These are phyloP conservation scores for Starmerella floricola DNA, from an alignment of 805 yeast species.

Conservation along the genomic window DNA sequence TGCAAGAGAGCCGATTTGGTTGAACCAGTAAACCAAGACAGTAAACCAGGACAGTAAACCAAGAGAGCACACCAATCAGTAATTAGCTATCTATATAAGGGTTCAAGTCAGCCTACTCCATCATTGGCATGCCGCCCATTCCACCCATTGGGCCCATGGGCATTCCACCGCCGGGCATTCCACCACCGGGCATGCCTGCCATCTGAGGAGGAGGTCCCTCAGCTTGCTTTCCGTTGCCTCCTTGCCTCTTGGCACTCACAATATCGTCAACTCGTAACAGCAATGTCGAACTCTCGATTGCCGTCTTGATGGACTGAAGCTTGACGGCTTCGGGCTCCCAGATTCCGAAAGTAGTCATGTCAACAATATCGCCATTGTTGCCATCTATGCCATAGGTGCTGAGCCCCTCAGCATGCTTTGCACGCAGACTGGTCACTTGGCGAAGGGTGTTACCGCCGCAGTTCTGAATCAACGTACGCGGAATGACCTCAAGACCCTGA, in stretches of 20 bases:
- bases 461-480: conserved; percentile 92
- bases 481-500: conserved; percentile 96
- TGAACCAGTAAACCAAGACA: no score
- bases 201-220: conserved; percentile 20
- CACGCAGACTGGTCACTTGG: conserved; percentile 78
- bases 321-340: conserved; percentile 99
- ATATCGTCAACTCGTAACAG: conserved; percentile 93
- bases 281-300: conserved; percentile 91
- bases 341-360: conserved; percentile 89
- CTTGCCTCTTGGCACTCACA: conserved; percentile 81
- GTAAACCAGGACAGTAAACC: no score
- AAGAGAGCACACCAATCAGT: neutral
- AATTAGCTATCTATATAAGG: neutral
- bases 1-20: no score
- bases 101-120: conserved; percentile 2
- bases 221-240: conserved; percentile 15
- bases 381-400: conserved; percentile 89
- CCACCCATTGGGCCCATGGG: conserved; percentile 13
- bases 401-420: conserved; percentile 87
- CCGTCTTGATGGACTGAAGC: conserved; percentile 95
- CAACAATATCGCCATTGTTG: conserved; percentile 83
- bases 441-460: conserved; percentile 96
- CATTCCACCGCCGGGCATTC: conserved; percentile 19
- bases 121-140: conserved; percentile 12
- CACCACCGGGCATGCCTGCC: conserved; percentile 23